These are phyloP conservation scores for Oryza australiensis DNA, from an alignment of 176 grass and related monocot species.

Conservation along the genomic window DNA sequence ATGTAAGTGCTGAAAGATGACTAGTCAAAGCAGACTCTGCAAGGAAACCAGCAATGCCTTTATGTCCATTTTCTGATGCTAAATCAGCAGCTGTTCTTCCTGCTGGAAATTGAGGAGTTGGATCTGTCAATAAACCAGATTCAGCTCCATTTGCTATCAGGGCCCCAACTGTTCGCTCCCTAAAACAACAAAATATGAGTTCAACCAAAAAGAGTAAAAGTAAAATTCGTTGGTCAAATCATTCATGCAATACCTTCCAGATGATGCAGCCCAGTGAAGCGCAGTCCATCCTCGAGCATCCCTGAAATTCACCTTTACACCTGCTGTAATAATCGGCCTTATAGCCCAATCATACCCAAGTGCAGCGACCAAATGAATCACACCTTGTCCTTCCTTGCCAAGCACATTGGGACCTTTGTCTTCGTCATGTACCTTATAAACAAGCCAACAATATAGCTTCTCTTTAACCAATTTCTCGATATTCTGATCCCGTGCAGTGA, in stretches of 20 bases:
- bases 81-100: constrained; percentile 97
- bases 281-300: constrained; percentile 97
- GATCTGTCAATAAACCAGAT: constrained; percentile 83
- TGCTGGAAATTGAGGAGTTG: constrained; percentile 72
- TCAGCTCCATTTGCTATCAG: constrained; percentile 78
- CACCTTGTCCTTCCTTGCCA: constrained; percentile 92
- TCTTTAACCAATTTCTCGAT: constrained; percentile 83
- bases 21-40: constrained; percentile 95
- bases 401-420: constrained; percentile 87
- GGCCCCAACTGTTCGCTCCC: constrained; percentile 68
- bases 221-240: neutral
- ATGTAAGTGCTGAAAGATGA: constrained; percentile 75
- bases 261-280: constrained; percentile 95
- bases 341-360: constrained; percentile 98
- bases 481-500: constrained; percentile 49
- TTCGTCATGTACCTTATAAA: constrained; percentile 79
- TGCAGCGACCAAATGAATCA: constrained; percentile 89
- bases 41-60: constrained; percentile 95
- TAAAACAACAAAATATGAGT: constrained; percentile 41
- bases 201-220: neutral
- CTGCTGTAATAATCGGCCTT: constrained; percentile 75
- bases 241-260: constrained; percentile 66
- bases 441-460: constrained; percentile 81
- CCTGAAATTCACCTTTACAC: constrained; percentile 96
- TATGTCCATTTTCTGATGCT: constrained; percentile 93